A percentile compares a stretch with the other conserved stretches of the same genome.
These are phyloP conservation scores for Capniomyces stellatus DNA, from an alignment of 371 early-diverging fungal genomes.

Conservation along the genomic window DNA sequence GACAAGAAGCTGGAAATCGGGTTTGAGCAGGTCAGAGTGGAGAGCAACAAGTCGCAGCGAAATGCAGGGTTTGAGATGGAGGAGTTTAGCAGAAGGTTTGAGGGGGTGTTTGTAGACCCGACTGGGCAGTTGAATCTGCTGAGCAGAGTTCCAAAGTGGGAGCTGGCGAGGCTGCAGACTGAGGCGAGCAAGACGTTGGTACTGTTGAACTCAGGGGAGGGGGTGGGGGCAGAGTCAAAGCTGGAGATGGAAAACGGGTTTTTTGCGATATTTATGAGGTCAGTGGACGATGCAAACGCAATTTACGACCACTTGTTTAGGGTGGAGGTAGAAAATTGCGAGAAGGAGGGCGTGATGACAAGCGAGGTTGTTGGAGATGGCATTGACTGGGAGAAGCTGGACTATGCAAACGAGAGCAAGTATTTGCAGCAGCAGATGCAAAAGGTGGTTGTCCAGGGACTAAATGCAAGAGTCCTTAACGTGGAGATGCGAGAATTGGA, in stretches of 20 bases:
- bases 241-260: conserved; percentile 6
- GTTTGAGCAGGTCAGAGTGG: conserved; percentile 43
- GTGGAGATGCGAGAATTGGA: background rate
- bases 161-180: conserved; percentile 14
- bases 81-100: conserved; percentile 39
- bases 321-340: conserved; percentile 2
- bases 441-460: background rate
- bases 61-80: conserved; percentile 32
- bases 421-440: conserved; percentile 1
- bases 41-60: background rate
- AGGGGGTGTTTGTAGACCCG: conserved; percentile 69
- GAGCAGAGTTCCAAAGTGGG: conserved; percentile 13
- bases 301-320: conserved; percentile 19
- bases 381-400: background rate
- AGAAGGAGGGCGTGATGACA: too few relatives aligned
- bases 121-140: conserved; percentile 59
- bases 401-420: background rate
- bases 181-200: conserved; percentile 9
- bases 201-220: conserved; percentile 8
- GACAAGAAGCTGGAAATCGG: conserved; percentile 5
- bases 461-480: background rate
- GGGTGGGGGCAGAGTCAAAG: background rate
- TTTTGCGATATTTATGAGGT: conserved; percentile 13
- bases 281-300: conserved; percentile 3
- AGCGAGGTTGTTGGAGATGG: too few relatives aligned